Percentiles rank a stretch among this genome's conserved stretches.
Conservation (phyloP, 2,329 filamentous ascomycete species). For the Fusarium chlamydosporum region DNA sequence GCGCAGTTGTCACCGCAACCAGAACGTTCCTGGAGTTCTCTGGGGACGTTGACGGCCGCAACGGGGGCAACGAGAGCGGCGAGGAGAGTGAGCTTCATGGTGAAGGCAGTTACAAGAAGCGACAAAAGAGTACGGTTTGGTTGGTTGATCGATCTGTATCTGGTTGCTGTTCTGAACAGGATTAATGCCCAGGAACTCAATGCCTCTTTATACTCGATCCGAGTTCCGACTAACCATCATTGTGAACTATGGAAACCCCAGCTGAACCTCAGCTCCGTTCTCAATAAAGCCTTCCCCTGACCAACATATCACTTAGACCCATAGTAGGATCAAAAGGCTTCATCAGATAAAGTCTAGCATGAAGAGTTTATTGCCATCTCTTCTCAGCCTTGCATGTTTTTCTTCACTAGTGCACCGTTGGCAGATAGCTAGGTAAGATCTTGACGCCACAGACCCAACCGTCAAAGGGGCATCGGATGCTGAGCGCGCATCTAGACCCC, state of each 20-base stretch:
- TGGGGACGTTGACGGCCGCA: conserved; percentile 34
- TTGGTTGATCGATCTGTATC: background rate
- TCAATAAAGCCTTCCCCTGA: background rate
- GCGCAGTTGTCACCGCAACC: conserved; percentile 44
- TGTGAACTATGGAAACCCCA: background rate
- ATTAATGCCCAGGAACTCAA: background rate
- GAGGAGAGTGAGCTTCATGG: conserved; percentile 43
- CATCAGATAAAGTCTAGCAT: background rate
- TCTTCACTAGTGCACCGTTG: conserved; percentile 13
- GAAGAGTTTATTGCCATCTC: conserved; percentile 26
- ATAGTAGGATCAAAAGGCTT: background rate
- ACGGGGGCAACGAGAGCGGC: conserved; percentile 32
- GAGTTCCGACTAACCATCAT: too few species aligned
- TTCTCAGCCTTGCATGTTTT: background rate
- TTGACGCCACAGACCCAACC: conserved; percentile 37
- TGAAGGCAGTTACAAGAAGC: background rate
- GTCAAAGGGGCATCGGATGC: conserved; percentile 15
- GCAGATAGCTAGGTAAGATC: conserved; percentile 16
- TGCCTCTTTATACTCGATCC: conserved; percentile 21
- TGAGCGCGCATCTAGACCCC: conserved; percentile 25
- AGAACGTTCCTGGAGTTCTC: conserved; percentile 32
- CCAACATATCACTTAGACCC: background rate
- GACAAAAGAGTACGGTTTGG: background rate
- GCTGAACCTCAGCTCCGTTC: background rate
- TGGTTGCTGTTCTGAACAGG: background rate